Evolutionary conservation across 352 stramenopile genomes (phyloP).

Genomic region (Globisporangium cylindrosporum): DNA sequence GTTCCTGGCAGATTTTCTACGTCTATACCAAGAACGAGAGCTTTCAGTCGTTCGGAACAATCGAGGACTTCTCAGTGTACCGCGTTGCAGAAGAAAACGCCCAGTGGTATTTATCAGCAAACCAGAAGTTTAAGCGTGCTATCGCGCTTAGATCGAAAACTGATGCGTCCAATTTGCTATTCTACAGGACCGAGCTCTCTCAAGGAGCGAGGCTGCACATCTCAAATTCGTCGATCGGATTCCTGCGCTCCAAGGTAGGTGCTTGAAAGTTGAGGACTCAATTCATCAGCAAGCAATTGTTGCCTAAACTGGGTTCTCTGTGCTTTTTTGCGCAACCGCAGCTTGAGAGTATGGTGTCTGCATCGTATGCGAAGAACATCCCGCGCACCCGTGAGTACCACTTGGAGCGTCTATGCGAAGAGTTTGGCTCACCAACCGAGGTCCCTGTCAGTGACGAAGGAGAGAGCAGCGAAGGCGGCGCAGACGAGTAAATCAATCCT

Average conservation of each 20-base stretch:
- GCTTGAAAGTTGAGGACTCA: neutral
- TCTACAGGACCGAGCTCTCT: slow-evolving; percentile 56
- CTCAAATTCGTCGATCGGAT: slow-evolving; percentile 65
- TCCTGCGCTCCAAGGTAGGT: slow-evolving; percentile 66
- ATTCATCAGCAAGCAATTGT: neutral
- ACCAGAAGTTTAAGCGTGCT: neutral
- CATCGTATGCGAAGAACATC: slow-evolving; percentile 64
- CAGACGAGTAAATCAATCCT: neutral
- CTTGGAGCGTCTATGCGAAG: slow-evolving; percentile 51
- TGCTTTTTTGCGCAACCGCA: slow-evolving; percentile 13
- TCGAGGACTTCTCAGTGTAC: slow-evolving; percentile 76
- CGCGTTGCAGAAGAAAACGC: slow-evolving; percentile 30
- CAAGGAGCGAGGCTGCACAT: slow-evolving; percentile 72
- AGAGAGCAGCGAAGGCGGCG: neutral
- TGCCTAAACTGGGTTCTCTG: neutral
- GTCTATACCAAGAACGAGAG: slow-evolving; percentile 76
- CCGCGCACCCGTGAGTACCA: slow-evolving; percentile 60
- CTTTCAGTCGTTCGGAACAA: slow-evolving; percentile 59
- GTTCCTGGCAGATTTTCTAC: slow-evolving; percentile 53
- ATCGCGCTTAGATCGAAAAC: too few relatives aligned
- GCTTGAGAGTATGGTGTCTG: slow-evolving; percentile 74
- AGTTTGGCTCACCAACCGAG: slow-evolving; percentile 35
- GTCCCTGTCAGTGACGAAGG: neutral
- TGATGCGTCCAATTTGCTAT: neutral
- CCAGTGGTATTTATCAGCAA: slow-evolving; percentile 35